Conservation (phyloP, 2,329 filamentous ascomycete genomes). For the Ophiocordyceps camponoti-saundersi region DNA sequence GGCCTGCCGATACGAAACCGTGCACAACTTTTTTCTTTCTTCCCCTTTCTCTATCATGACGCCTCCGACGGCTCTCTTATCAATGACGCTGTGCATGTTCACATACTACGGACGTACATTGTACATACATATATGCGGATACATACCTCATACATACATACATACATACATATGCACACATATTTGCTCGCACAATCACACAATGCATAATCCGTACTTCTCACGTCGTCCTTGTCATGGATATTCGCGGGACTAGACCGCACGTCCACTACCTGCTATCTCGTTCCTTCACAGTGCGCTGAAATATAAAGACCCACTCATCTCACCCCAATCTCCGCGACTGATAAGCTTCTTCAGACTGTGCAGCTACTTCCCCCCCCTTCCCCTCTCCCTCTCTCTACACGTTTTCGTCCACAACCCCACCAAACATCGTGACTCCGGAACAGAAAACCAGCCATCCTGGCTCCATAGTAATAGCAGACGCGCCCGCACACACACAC, state of each 20-base stretch:
- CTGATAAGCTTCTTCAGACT: neutral
- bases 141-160: neutral
- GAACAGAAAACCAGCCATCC: neutral
- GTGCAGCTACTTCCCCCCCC: neutral
- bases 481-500: neutral
- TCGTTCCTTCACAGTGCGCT: too few relatives aligned
- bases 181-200: neutral
- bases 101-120: too few relatives aligned
- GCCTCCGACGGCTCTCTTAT: neutral
- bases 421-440: neutral
- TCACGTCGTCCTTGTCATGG: too few relatives aligned
- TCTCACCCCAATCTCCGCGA: too few relatives aligned
- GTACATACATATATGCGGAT: too few relatives aligned
- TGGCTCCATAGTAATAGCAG: neutral
- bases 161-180: neutral
- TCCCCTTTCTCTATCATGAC: neutral
- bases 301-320: too few relatives aligned
- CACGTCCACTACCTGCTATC: too few relatives aligned
- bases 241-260: too few relatives aligned
- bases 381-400: neutral
- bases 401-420: neutral
- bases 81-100: too few relatives aligned
- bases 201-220: too few relatives aligned
- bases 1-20: neutral
- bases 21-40: neutral